Conservation (phyloP, 257 asterid genomes). For the Primulina huaijiensis region DNA sequence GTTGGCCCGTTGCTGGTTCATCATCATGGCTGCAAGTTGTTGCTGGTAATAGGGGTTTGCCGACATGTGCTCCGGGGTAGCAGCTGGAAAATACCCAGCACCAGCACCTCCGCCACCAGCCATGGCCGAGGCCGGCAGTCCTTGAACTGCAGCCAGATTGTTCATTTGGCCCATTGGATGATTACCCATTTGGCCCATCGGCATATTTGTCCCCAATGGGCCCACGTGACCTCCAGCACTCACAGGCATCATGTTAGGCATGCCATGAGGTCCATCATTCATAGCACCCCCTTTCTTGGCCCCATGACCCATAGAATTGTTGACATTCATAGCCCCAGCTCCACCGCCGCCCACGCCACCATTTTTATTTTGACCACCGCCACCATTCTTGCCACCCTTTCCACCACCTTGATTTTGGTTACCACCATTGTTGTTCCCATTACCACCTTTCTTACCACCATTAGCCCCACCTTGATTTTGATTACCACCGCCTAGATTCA, state of each 20-base stretch:
- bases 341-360: slow-evolving; percentile 38
- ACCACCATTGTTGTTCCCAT: slow-evolving; percentile 43
- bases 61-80: slow-evolving; percentile 46
- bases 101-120: slow-evolving; percentile 18
- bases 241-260: not conserved
- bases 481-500: slow-evolving; percentile 43
- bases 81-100: slow-evolving; percentile 55
- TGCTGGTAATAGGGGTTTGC: slow-evolving; percentile 70
- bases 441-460: slow-evolving; percentile 47
- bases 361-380: slow-evolving; percentile 24
- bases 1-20: slow-evolving; percentile 47
- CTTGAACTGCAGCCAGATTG: slow-evolving; percentile 60
- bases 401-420: slow-evolving; percentile 61
- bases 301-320: slow-evolving; percentile 47
- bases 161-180: slow-evolving; percentile 57
- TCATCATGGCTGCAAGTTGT: slow-evolving; percentile 50
- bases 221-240: slow-evolving; percentile 43
- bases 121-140: slow-evolving; percentile 53
- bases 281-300: slow-evolving; percentile 62
- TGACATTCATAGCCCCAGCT: slow-evolving; percentile 35
- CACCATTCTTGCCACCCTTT: slow-evolving; percentile 51
- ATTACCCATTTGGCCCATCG: slow-evolving; percentile 45
- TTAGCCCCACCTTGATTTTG: slow-evolving; percentile 32
- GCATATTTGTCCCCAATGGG: slow-evolving; percentile 39
- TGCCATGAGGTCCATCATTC: slow-evolving; percentile 42